Evolutionary conservation across 805 yeast species (phyloP).

Genomic region (Kuraishia cidri): DNA sequence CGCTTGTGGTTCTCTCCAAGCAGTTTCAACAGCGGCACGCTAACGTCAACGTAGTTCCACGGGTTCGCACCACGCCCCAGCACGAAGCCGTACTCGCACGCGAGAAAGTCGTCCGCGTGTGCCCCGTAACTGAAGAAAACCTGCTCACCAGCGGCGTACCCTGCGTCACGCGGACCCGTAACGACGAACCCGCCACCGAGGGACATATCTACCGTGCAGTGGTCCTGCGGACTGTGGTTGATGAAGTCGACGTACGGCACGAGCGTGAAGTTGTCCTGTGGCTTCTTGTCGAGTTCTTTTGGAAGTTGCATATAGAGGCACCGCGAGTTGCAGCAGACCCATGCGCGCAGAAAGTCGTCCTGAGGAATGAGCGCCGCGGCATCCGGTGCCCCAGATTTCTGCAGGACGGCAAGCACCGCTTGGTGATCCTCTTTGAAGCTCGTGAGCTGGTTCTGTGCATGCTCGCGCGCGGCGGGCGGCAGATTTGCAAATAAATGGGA

Average conservation of each 20-base stretch:
- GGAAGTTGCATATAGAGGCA: constrained; percentile 75
- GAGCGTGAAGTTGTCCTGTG: constrained; percentile 69
- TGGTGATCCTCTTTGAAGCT: constrained; percentile 38
- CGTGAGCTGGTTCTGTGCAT: constrained; percentile 28
- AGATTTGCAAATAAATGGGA: neutral
- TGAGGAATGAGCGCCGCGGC: constrained; percentile 7
- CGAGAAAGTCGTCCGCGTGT: constrained; percentile 73
- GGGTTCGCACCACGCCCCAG: constrained; percentile 32
- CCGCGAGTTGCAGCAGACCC: constrained; percentile 88
- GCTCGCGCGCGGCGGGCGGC: constrained; percentile 10
- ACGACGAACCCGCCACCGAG: constrained; percentile 41
- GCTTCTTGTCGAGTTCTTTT: constrained; percentile 23
- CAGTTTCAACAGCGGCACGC: constrained; percentile 27
- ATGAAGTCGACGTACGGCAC: constrained; percentile 89
- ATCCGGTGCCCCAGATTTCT: neutral
- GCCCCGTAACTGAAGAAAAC: constrained; percentile 77
- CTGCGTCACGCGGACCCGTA: constrained; percentile 17
- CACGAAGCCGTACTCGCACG: constrained; percentile 84
- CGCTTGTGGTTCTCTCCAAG: constrained; percentile 26
- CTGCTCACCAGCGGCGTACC: constrained; percentile 39
- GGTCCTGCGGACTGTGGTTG: constrained; percentile 55
- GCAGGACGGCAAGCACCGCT: neutral
- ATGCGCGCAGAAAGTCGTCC: constrained; percentile 48
- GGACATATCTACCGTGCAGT: constrained; percentile 40
- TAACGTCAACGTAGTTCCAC: constrained; percentile 68